Evolutionary conservation across 148 eudicot genomes (phyloP).

Genomic region (Nepenthes mirabilis): DNA sequence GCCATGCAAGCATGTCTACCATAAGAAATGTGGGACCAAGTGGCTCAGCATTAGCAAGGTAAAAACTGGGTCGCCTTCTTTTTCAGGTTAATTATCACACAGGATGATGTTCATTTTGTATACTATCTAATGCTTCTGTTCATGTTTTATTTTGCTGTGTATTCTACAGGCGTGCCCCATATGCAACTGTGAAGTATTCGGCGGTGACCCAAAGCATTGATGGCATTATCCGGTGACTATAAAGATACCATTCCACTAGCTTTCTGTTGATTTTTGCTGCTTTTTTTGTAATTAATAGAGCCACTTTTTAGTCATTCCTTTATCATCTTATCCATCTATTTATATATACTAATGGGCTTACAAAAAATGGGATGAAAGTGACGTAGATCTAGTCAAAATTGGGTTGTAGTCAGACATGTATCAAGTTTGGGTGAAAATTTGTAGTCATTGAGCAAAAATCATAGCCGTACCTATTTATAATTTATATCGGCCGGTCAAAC

Average conservation of each 20-base stretch:
- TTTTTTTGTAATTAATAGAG: too few species aligned
- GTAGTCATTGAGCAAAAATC: too few species aligned
- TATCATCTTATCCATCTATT: too few species aligned
- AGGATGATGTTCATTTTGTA: neutral
- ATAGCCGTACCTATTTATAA: too few species aligned
- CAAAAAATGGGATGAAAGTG: too few species aligned
- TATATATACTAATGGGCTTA: too few species aligned
- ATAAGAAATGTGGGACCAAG: constrained; percentile 55
- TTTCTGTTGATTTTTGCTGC: too few species aligned
- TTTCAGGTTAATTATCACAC: neutral
- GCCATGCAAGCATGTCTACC: constrained; percentile 70
- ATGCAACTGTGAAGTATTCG: constrained; percentile 56
- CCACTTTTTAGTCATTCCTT: too few species aligned
- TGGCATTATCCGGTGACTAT: constrained; percentile 8
- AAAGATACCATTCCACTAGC: neutral
- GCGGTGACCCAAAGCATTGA: constrained; percentile 20
- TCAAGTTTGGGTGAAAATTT: too few species aligned
- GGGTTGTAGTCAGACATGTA: too few species aligned
- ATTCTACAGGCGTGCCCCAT: constrained; percentile 50
- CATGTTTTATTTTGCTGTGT: neutral
- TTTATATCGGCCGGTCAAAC: too few species aligned
- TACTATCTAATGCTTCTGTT: neutral
- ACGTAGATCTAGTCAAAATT: too few species aligned
- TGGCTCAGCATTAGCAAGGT: constrained; percentile 84
- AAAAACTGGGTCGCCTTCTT: neutral